Evolutionary conservation across 1,284 basidiomycete species (phyloP).

Genomic region (Boletus nobilissimus): DNA sequence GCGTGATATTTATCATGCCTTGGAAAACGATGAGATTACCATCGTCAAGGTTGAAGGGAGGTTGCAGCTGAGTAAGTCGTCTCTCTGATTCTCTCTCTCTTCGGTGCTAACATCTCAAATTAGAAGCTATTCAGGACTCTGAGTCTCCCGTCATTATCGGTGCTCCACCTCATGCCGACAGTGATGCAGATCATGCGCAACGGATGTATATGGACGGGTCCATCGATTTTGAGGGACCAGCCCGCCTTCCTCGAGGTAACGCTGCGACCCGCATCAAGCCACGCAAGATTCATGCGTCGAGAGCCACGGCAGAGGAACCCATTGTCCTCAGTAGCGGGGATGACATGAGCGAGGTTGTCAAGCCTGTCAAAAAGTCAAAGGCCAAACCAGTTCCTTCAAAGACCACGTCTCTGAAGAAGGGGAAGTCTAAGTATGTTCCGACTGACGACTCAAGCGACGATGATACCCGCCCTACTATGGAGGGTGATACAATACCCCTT

Average conservation of each 20-base stretch:
- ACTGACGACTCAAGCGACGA: not conserved
- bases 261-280: not conserved
- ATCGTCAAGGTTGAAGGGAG: conserved; percentile 5
- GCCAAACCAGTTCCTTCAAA: not conserved
- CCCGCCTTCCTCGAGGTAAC: not conserved
- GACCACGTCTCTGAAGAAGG: not conserved
- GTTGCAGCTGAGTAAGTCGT: conserved; percentile 8
- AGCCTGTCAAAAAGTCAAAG: not conserved
- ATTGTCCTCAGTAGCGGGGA: too few relatives aligned
- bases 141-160: conserved; percentile 10
- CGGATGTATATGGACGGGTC: not conserved
- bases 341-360: not conserved
- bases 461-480: too few relatives aligned
- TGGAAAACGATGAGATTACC: conserved; percentile 8
- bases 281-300: not conserved
- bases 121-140: conserved; percentile 6
- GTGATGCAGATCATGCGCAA: not conserved
- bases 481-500: too few relatives aligned
- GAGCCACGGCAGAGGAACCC: not conserved
- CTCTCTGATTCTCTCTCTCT: not conserved
- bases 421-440: not conserved
- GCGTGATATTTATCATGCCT: not conserved
- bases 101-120: not conserved
- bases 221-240: conserved; percentile 2
- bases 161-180: not conserved